phyloP scores from a whole-genome alignment of 768 basidiomycete genomes.

The Candolleomyces efflorescens region DNA sequence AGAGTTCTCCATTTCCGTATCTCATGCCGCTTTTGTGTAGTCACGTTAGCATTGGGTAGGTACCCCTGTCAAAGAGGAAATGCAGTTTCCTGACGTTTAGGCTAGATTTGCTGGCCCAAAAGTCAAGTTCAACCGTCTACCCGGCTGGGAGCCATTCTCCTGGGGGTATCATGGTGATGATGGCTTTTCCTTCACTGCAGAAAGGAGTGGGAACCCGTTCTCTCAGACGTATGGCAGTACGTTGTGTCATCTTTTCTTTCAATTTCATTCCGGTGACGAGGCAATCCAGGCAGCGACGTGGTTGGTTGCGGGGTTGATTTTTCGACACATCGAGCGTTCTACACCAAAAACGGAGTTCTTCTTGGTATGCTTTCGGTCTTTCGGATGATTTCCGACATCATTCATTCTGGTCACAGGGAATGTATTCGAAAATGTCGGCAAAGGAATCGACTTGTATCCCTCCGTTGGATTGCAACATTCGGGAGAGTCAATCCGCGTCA shows the following conservation, averaged over 20 bases:
- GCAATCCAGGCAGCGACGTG: constrained; percentile 67
- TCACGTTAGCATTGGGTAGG: constrained; percentile 79
- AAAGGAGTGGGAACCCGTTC: constrained; percentile 67
- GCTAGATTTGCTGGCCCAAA: constrained; percentile 62
- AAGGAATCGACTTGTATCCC: constrained; percentile 68
- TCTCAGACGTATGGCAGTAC: constrained; percentile 80
- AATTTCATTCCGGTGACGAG: constrained; percentile 8
- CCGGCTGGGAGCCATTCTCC: constrained; percentile 81
- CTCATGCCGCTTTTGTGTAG: constrained; percentile 29
- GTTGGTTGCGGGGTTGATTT: constrained; percentile 95
- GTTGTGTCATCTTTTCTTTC: not conserved
- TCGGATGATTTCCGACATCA: not conserved
- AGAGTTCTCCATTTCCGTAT: constrained; percentile 2
- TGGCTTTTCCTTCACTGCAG: constrained; percentile 71
- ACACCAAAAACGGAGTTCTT: constrained; percentile 80
- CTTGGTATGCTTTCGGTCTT: constrained; percentile 44
- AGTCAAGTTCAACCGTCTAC: constrained; percentile 68
- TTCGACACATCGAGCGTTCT: constrained; percentile 74
- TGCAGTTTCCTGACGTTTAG: not conserved
- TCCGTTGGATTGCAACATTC: constrained; percentile 84
- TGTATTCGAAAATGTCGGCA: constrained; percentile 70
- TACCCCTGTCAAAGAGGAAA: constrained; percentile 7
- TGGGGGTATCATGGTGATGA: constrained; percentile 96
- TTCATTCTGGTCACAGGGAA: constrained; percentile 37
- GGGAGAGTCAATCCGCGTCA: constrained; percentile 75